Evolutionary conservation across 148 eudicot species (phyloP), one percentile per base, ranked within the genome.

Genomic region (Chenopodium suecicum): DNA sequence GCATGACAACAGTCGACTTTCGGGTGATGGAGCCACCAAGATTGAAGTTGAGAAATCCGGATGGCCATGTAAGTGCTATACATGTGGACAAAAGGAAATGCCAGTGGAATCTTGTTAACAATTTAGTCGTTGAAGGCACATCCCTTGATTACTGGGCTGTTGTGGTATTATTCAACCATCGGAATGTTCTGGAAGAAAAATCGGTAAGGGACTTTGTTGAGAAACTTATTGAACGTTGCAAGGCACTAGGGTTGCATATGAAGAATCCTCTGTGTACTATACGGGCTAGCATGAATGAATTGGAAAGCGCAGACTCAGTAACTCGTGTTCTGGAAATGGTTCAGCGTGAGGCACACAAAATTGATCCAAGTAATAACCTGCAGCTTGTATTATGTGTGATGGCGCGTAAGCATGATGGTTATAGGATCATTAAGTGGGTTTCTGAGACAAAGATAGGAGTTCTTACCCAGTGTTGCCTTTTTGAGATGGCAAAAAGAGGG

Each of bases 401-500:
- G 93, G 25, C 82, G 22, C 16, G 47, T 7, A 82, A 58, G 72
- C 83, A 90, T 76, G 68, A 76, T 37, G 93, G 92, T 47, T 90
- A 91, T 84, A 89, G 84, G 80, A 78, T 67, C 62, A 88, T 93
- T 20, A 93, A 93, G 80, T 91, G 88, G 90, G 70, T 93, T 17
- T 86, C 91, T 80, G 98, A 94, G 86, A 90, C 95, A 8, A 92
- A 90, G 82, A 89, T 94, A 46, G 98, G 98, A 72, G 70, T 94
- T 76, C 85, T 94, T 54, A 86, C 98, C 63, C 98, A 94, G 54
- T 94, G 97, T 79, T 94, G 97, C 79, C 91, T 94, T 54, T 88
- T 92, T 7, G 86, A 85, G 70, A 82, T 84, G 65, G 94, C 93
- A 27, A 90, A 92, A 80, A 90, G 89, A 82, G 82, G 83, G 41